Percentiles rank a stretch among this genome's conserved stretches.
These are phyloP conservation scores for Euptelea pleiosperma DNA, from an alignment of 164 flowering plant species.

Conservation along the genomic window DNA sequence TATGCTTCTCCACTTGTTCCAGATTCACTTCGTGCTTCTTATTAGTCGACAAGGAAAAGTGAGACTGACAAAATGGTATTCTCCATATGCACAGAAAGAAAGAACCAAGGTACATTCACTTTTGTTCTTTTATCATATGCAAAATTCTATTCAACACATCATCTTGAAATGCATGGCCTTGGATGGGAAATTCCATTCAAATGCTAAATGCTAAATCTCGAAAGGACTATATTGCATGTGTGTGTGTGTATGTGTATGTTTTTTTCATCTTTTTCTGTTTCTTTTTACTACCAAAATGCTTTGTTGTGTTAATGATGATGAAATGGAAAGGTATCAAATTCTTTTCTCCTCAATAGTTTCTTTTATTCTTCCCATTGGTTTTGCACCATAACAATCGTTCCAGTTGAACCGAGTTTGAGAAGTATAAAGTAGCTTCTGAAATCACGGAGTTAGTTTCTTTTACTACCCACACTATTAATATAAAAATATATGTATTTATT, in stretches of 20 bases:
- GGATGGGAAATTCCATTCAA: not conserved
- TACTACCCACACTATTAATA: no score
- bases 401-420: no score
- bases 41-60: slow-evolving; percentile 35
- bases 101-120: slow-evolving; percentile 23
- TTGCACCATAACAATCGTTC: no score
- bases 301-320: not conserved
- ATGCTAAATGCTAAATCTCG: no score
- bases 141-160: not conserved
- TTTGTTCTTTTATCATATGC: not conserved
- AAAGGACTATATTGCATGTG: no score
- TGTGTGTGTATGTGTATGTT: no score
- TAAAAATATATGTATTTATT: no score
- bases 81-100: slow-evolving; percentile 33
- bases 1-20: slow-evolving; percentile 6
- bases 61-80: slow-evolving; percentile 36
- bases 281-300: no score
- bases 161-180: not conserved
- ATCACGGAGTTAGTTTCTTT: not conserved
- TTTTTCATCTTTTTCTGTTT: not conserved
- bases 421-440: not conserved
- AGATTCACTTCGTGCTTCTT: slow-evolving; percentile 37
- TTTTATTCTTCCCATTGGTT: no score
- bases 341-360: not conserved
- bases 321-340: not conserved